Evolutionary conservation across 2,329 filamentous ascomycete genomes (phyloP).

Genomic region (Fusarium verrucosum): DNA sequence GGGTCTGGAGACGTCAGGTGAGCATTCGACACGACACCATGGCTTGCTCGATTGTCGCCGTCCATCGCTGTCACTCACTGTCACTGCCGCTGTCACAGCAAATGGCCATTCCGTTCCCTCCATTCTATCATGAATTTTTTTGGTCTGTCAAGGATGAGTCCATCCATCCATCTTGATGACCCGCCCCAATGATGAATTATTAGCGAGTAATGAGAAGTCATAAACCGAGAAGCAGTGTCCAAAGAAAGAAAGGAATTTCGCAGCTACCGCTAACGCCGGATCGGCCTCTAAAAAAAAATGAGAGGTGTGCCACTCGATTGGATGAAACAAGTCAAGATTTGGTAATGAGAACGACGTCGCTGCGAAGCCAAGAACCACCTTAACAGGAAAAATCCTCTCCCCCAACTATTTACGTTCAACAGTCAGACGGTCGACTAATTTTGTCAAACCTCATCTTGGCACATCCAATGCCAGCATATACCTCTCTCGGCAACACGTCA

Average conservation of each 20-base stretch:
- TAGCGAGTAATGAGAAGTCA: slow-evolving; percentile 28
- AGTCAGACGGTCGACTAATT: slow-evolving; percentile 22
- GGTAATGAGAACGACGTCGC: slow-evolving; percentile 51
- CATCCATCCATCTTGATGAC: not conserved
- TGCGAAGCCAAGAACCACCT: slow-evolving; percentile 36
- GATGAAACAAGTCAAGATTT: slow-evolving; percentile 46
- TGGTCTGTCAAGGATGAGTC: slow-evolving; percentile 4
- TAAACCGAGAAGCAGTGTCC: slow-evolving; percentile 18
- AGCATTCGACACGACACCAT: slow-evolving; percentile 41
- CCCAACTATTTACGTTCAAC: not conserved
- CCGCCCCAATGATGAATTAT: slow-evolving; percentile 30
- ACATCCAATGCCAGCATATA: not conserved
- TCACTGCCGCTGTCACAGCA: slow-evolving; percentile 6
- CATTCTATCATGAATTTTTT: slow-evolving; percentile 6
- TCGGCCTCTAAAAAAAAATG: slow-evolving; percentile 31
- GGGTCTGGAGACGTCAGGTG: slow-evolving; percentile 41
- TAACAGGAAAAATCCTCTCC: slow-evolving; percentile 28
- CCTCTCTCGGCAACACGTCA: slow-evolving; percentile 9
- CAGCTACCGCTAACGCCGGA: slow-evolving; percentile 33
- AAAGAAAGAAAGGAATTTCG: slow-evolving; percentile 34
- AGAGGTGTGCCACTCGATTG: slow-evolving; percentile 45
- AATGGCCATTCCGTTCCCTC: not conserved
- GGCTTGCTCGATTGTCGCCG: no score
- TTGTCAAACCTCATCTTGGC: slow-evolving; percentile 20
- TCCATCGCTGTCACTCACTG: no score